These are phyloP conservation scores for Scalesia atractyloides DNA, from an alignment of 129 eudicot genomes.

Conservation along the genomic window DNA sequence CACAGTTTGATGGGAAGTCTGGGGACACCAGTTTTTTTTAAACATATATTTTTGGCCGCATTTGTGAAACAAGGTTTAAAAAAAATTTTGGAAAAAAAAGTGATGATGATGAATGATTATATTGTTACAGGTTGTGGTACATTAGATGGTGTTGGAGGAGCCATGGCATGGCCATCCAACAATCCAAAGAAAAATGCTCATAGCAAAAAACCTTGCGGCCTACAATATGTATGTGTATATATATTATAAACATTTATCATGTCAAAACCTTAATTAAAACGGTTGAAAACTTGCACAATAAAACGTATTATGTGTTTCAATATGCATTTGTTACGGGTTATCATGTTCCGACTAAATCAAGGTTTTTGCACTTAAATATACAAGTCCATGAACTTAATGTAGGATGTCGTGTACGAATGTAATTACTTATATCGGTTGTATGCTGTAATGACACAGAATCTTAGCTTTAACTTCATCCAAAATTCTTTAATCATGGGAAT, in stretches of 20 bases:
- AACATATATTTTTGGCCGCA: too few relatives aligned
- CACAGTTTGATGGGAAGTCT: too few relatives aligned
- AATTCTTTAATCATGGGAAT: slow-evolving; percentile 43
- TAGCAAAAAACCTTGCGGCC: slow-evolving; percentile 29
- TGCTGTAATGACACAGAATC: slow-evolving; percentile 32
- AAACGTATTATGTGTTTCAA: background rate
- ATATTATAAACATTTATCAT: slow-evolving; percentile 4
- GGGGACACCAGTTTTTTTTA: too few relatives aligned
- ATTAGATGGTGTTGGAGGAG: slow-evolving; percentile 63
- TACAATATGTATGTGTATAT: slow-evolving; percentile 39
- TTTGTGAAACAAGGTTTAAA: too few relatives aligned
- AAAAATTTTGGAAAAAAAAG: too few relatives aligned
- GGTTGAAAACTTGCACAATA: background rate
- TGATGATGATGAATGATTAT: background rate
- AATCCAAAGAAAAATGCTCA: slow-evolving; percentile 23
- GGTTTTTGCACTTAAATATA: background rate
- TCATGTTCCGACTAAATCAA: background rate
- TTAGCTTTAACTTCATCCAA: slow-evolving; percentile 52
- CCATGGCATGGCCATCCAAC: slow-evolving; percentile 41
- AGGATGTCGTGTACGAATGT: too few relatives aligned
- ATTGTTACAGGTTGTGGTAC: slow-evolving; percentile 49
- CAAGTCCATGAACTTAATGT: background rate
- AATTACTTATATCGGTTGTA: background rate
- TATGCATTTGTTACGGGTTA: background rate
- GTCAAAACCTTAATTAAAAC: background rate